Conservation (phyloP, 2,329 filamentous ascomycete species). For the Sporothrix phasma region DNA sequence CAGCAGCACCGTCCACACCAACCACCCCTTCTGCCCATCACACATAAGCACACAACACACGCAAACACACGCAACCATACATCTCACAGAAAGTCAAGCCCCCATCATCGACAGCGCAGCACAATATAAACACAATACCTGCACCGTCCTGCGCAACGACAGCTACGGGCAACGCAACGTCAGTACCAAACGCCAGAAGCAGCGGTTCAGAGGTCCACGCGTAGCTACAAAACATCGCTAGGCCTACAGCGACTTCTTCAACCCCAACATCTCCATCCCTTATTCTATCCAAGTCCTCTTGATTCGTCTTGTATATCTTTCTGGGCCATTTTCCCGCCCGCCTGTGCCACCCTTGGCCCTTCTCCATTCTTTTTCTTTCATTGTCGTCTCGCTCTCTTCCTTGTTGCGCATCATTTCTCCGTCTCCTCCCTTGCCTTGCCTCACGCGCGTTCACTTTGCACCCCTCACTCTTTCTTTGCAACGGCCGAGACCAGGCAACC, state of each 20-base stretch:
- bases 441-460: neutral
- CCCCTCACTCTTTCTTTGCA: neutral
- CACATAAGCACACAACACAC: neutral
- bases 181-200: neutral
- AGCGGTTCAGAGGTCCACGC: neutral
- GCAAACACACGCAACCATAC: neutral
- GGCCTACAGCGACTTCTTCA: neutral
- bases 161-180: neutral
- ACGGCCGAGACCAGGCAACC: slow-evolving; percentile 11
- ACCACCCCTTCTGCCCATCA: neutral
- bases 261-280: too few relatives aligned
- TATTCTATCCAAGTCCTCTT: too few relatives aligned
- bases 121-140: neutral
- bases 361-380: neutral
- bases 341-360: neutral
- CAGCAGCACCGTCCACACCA: neutral
- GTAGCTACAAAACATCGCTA: neutral
- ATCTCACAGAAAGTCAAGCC: neutral
- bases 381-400: neutral
- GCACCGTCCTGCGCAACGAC: neutral
- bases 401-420: neutral
- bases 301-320: neutral
- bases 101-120: neutral
- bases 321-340: neutral
- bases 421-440: neutral